Evolutionary conservation across 371 early-diverging fungal genomes (phyloP).

Genomic region (Rhizopus delemar): DNA sequence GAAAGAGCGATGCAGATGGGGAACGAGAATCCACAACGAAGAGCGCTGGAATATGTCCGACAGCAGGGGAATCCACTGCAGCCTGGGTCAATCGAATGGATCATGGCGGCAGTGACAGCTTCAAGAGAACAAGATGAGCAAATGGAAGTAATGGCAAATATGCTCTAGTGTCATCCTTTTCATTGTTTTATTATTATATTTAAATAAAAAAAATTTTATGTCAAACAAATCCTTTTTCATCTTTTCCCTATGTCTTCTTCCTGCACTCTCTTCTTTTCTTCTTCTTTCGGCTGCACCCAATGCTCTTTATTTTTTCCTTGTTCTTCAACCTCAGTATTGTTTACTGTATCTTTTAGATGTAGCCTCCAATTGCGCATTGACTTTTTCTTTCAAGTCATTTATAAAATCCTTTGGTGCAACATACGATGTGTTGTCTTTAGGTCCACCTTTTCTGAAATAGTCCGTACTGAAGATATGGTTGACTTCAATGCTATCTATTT

Average conservation of each 20-base stretch:
- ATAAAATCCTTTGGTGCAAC: conserved; percentile 20
- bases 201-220: background rate
- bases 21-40: conserved; percentile 6
- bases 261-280: background rate
- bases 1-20: conserved; percentile 2
- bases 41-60: conserved; percentile 9
- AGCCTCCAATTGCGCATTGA: conserved; percentile 4
- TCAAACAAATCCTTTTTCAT: background rate
- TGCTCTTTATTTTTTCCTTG: background rate
- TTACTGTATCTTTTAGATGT: conserved; percentile 5
- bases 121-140: conserved; percentile 23
- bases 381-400: conserved; percentile 15
- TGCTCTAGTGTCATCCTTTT: too few relatives aligned
- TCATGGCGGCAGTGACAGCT: conserved; percentile 21
- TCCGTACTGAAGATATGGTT: conserved; percentile 38
- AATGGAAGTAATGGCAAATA: conserved; percentile 13
- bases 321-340: conserved; percentile 1
- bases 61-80: conserved; percentile 8
- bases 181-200: background rate
- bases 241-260: conserved; percentile 1
- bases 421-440: conserved; percentile 13
- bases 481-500: conserved; percentile 36
- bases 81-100: conserved; percentile 16
- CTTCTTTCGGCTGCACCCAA: background rate
- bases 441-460: conserved; percentile 31